Base-by-base conservation (phyloP, 2,329 filamentous ascomycete genomes). In the Clonostachys byssicola region DNA sequence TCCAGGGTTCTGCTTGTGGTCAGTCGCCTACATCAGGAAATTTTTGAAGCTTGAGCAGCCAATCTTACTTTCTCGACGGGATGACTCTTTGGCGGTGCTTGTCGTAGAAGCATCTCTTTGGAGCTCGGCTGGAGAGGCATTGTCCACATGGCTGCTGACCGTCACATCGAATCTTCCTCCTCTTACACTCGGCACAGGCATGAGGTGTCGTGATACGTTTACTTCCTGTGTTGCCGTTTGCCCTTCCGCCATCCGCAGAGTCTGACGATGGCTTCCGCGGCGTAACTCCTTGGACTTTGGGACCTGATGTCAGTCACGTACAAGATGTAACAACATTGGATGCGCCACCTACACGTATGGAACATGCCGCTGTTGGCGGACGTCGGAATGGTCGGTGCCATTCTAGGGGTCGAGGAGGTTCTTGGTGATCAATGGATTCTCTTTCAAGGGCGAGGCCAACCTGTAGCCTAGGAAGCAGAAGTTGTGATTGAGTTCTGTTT, bases 111-210 rank as follows among this genome's bases (percentile, higher is more conserved):
- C 89, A 92, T 47, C 82, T 76, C 62, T 91, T 88, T 5, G 87
- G 85, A 52, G 88, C 87, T 48, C 89, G 83, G 61, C 89, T 92
- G 64, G 88, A 91, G 49, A 88, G 78, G 62, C 89, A 94, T 61
- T 91, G 88, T 36, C 88, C 86, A 60, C 89, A 94, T 12, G 89
- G 89, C 59, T 89, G 85, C 54, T 85, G 80, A 47, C 89, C 89
- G 68, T 92, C 88, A 60, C 89, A 94, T 52, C 89, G 85, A 48
- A 92, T 92, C 66, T 92, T 94, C 51, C 88, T 80, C 55, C 88
- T 78, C 60, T 90, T 85, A 68, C 88, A 90, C 57, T 88, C 86
- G 43, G 86, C 83, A 62, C 86, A 90, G 36, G 86, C 86, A 58
- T 86, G 76, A 23, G 75, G 73, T 49, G 75, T 80, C 35, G 76